A percentile compares a stretch with the other conserved stretches of the same genome.
phyloP scores from a whole-genome alignment of 345 rosid genomes.

The Stellera chamaejasme region DNA sequence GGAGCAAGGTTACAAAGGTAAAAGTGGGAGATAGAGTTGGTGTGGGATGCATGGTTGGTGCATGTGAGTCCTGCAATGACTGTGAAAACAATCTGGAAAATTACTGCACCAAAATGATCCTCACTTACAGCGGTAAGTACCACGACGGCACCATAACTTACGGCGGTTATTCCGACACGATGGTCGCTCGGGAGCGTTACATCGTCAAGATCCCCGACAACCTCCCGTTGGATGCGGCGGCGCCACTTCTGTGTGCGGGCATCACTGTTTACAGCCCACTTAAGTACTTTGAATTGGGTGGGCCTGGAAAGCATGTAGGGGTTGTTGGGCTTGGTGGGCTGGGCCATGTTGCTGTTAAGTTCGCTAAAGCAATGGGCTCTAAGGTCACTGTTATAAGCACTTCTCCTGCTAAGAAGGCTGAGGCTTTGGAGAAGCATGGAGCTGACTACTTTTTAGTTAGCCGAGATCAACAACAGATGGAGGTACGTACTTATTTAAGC shows the following conservation, averaged over 20 bases:
- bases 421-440: constrained; percentile 27
- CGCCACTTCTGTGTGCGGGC: constrained; percentile 34
- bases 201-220: neutral
- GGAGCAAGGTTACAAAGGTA: constrained; percentile 7
- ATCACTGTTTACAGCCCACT: constrained; percentile 30
- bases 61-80: constrained; percentile 6
- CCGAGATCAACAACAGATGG: constrained; percentile 13
- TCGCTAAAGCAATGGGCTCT: constrained; percentile 32
- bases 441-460: constrained; percentile 32
- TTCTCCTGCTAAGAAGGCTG: constrained; percentile 25
- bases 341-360: constrained; percentile 36
- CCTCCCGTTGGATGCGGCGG: constrained; percentile 1
- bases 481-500: neutral
- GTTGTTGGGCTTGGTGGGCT: constrained; percentile 37
- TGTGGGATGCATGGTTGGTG: constrained; percentile 5
- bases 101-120: constrained; percentile 9
- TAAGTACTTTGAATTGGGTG: constrained; percentile 18
- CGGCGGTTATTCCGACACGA: constrained; percentile 10
- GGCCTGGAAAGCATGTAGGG: constrained; percentile 27
- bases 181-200: constrained; percentile 5
- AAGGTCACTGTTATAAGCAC: constrained; percentile 37
- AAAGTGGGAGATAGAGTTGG: constrained; percentile 13
- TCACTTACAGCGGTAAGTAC: neutral
- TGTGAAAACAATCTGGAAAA: constrained; percentile 7
- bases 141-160: constrained; percentile 9